Conservation (phyloP, 2,329 filamentous ascomycete species). For the Colletotrichum theobromicola region DNA sequence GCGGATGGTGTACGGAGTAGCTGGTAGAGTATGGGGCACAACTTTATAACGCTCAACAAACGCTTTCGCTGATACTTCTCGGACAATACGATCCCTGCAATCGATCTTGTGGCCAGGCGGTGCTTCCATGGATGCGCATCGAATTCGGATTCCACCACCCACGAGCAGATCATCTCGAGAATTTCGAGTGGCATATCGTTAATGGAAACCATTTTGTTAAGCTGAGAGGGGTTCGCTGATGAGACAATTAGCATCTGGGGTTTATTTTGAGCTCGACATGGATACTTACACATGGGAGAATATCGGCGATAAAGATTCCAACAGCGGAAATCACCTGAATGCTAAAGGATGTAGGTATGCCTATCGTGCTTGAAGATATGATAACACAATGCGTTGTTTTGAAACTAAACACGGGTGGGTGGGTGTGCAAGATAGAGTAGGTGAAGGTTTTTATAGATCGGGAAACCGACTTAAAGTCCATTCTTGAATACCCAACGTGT, state of each 20-base stretch:
- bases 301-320: accelerated
- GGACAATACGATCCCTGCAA: accelerated
- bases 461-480: background rate
- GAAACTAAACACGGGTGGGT: background rate
- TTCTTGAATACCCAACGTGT: background rate
- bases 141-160: accelerated
- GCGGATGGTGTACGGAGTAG: background rate
- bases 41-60: background rate
- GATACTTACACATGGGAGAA: background rate
- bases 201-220: background rate
- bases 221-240: accelerated
- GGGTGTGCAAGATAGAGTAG: too few relatives aligned
- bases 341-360: accelerated
- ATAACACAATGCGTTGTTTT: background rate
- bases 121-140: background rate
- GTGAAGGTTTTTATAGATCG: too few relatives aligned
- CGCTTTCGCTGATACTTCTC: background rate
- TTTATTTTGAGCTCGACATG: accelerated
- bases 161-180: background rate
- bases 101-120: accelerated
- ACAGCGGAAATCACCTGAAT: background rate
- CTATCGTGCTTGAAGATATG: accelerated
- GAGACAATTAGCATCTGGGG: background rate
- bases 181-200: background rate
- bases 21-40: background rate